Conservation (phyloP, 2,329 filamentous ascomycete species). For the Camptophora hylomeconis region DNA sequence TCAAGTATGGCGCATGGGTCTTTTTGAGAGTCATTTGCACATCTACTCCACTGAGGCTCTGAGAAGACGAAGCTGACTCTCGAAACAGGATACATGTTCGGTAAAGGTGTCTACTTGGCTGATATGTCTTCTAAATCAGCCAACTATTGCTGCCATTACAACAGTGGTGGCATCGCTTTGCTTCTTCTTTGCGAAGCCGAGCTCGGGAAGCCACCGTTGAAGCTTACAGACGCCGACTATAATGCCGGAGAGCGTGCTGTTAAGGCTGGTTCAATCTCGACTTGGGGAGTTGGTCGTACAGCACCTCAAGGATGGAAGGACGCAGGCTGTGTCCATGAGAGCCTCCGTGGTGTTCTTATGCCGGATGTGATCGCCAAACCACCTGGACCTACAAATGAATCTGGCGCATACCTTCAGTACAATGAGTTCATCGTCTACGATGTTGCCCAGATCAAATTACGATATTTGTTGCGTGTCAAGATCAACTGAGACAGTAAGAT, state of each 20-base stretch:
- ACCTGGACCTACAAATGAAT: slow-evolving; percentile 8
- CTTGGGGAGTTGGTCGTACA: slow-evolving; percentile 54
- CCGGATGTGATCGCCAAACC: slow-evolving; percentile 15
- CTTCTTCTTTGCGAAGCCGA: slow-evolving; percentile 76
- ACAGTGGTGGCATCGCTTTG: slow-evolving; percentile 57
- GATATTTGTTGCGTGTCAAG: slow-evolving; percentile 31
- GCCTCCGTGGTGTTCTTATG: slow-evolving; percentile 56
- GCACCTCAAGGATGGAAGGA: slow-evolving; percentile 65
- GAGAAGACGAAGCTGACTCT: too few relatives aligned
- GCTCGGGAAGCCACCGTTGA: slow-evolving; percentile 61
- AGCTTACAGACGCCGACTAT: slow-evolving; percentile 46
- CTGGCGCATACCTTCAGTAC: slow-evolving; percentile 15
- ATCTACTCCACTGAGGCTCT: too few relatives aligned
- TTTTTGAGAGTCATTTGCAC: too few relatives aligned
- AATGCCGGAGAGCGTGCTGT: slow-evolving; percentile 52
- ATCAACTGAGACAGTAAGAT: too few relatives aligned
- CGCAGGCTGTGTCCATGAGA: slow-evolving; percentile 50
- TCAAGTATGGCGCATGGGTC: too few relatives aligned
- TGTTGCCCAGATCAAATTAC: slow-evolving; percentile 33
- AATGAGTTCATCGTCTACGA: slow-evolving; percentile 39
- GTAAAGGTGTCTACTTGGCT: slow-evolving; percentile 77
- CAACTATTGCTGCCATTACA: slow-evolving; percentile 54
- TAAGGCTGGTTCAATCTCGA: slow-evolving; percentile 47
- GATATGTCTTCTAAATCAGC: slow-evolving; percentile 77
- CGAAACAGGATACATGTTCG: slow-evolving; percentile 73